Evolutionary conservation across 73 alveolate genomes (phyloP), one percentile per base, ranked within the genome.

Genomic region (Paramecium tetraurelia): DNA sequence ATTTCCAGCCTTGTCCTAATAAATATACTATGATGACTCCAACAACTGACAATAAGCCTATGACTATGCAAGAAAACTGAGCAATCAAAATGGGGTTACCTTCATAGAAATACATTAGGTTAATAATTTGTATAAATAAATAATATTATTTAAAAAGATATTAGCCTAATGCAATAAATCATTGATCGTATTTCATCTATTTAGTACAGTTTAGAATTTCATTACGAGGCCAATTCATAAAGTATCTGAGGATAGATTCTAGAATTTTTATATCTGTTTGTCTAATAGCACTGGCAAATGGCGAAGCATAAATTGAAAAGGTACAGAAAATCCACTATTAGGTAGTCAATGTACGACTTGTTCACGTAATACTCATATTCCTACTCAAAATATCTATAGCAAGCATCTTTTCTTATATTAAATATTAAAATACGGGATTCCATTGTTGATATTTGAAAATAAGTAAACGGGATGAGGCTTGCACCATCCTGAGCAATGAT

Each of bases 401-500:
- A 63, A 31, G 41, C 46, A 63, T 63, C 84, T 63, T 63, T 31
- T 33, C 84, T 63, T 63, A 63, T 31, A 63, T 63, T 63, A 63
- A 63, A 31, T 31, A 63, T 31, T 22, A 27, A 29, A 72, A 29
- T 68, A 29, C 41, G 87, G 87, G 9, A 40, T 14, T 31, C 87
- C 87, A 21, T 36, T 75, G 38, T 75, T 75, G 18, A 75, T 44
- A 75, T 75, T 44, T 1, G 87, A 36, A 36, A 75, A 75, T 31
- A 31, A 20, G 59, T 75, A 75, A 7, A 75, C 48, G 1, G 59
- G 59, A 31, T 29, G 59, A 14, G 57, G 12, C 38, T 33, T 75
- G 12, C 87, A 75, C 87, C 87, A 75, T 35, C 87, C 87, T 14
- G 68, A 36, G 16, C 87, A 75, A 31, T 29, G 4, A 75, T 75